These are phyloP conservation scores for Epichloe aotearoae DNA, from an alignment of 2,329 filamentous ascomycete species.

Conservation along the genomic window DNA sequence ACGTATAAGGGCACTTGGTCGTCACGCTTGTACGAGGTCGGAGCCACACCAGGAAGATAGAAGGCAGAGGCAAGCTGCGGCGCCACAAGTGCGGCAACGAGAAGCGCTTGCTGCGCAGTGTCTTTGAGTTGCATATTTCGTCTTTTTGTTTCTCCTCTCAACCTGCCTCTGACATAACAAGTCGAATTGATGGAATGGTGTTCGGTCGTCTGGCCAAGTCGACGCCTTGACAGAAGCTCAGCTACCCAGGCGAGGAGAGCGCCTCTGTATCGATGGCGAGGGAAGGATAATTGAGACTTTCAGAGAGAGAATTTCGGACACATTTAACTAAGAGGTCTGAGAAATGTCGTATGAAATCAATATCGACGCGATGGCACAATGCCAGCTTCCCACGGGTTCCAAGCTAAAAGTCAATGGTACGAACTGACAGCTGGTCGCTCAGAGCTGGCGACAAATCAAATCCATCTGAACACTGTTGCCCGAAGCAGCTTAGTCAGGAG, in stretches of 20 bases:
- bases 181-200: not conserved
- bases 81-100: constrained; percentile 35
- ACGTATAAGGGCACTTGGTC: constrained; percentile 79
- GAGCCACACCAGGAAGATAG: constrained; percentile 92
- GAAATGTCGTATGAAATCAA: not conserved
- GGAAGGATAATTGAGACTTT: not conserved
- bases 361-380: not conserved
- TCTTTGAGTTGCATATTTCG: constrained; percentile 34
- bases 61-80: constrained; percentile 57
- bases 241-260: not conserved
- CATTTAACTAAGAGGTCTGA: not conserved
- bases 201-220: not conserved
- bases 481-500: constrained; percentile 9
- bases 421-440: too few relatives aligned
- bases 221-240: not conserved
- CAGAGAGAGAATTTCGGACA: not conserved
- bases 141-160: not conserved
- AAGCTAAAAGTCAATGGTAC: not conserved
- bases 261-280: not conserved
- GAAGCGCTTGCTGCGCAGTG: constrained; percentile 34
- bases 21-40: constrained; percentile 74
- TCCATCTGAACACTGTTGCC: constrained; percentile 4
- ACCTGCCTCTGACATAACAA: constrained; percentile 1
- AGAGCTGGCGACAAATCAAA: not conserved
- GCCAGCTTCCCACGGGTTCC: not conserved